Evolutionary conservation across 495 filamentous ascomycete species (phyloP).

Genomic region (Hyaloscypha hepaticicola): DNA sequence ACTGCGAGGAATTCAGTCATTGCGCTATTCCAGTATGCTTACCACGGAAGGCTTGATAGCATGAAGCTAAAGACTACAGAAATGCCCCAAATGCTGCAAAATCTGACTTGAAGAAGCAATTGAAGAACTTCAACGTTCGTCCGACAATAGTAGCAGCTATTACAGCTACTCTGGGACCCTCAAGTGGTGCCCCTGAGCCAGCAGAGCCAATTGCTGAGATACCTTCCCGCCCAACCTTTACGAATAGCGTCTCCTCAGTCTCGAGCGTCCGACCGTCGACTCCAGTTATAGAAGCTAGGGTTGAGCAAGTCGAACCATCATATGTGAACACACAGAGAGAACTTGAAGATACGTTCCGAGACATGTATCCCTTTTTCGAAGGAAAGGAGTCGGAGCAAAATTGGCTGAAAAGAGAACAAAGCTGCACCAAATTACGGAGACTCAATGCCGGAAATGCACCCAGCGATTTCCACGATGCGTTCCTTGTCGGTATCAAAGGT

Average conservation of each 20-base stretch:
- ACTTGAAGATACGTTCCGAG: constrained; percentile 76
- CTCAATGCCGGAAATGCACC: constrained; percentile 83
- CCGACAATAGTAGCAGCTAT: constrained; percentile 81
- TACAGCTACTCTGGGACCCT: constrained; percentile 65
- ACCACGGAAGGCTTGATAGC: not conserved
- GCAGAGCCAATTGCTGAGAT: constrained; percentile 34
- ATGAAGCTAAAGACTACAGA: constrained; percentile 39
- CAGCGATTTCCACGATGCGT: constrained; percentile 68
- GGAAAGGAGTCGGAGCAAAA: constrained; percentile 89
- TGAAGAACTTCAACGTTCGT: constrained; percentile 75
- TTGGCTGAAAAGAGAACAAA: constrained; percentile 83
- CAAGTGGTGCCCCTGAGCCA: constrained; percentile 45
- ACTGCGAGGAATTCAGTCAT: constrained; percentile 77
- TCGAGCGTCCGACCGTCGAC: constrained; percentile 47
- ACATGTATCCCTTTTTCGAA: constrained; percentile 81
- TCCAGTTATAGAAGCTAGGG: constrained; percentile 53
- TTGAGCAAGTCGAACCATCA: constrained; percentile 72
- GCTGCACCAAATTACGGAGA: constrained; percentile 68
- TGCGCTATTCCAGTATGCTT: constrained; percentile 73
- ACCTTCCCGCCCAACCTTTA: constrained; percentile 42
- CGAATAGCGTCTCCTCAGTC: constrained; percentile 50
- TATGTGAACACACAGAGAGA: constrained; percentile 80
- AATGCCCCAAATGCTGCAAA: constrained; percentile 81
- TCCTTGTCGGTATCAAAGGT: constrained; percentile 65
- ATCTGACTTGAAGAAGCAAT: constrained; percentile 78